Base-by-base conservation (phyloP, 2,329 filamentous ascomycete species). In the Madurella mycetomatis region DNA sequence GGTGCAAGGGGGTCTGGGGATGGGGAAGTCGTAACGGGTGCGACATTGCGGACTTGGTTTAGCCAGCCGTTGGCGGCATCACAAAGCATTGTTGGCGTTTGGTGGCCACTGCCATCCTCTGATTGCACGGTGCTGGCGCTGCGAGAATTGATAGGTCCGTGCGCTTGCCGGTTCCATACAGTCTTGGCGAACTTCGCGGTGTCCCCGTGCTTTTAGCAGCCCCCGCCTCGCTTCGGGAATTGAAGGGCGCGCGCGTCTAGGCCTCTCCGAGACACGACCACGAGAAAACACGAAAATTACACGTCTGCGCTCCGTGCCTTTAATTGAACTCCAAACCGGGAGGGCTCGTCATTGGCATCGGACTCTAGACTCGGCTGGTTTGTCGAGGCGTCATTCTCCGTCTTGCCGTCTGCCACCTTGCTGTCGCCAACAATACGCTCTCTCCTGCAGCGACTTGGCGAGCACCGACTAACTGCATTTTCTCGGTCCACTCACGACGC, bases 1-100 rank as follows among this genome's bases (percentile, higher is more conserved):
- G 67, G 60, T 78, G 75, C 13, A 76, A 62, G 4, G 71, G 44
- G 1, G 54, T 64, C 18, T 49, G 30, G 12, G 62, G 62, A 12
- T 48, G 51, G 16, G 61, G 69, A 40, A 66, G 62, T 16, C 67
- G 66, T 18, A 74, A 68, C 48, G 67, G 69, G 19, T 68, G 66
- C 47, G 67, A 66, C 68, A 72, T 72, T 18, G 18, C 54, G 48
- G 48, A 19, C 11, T 13, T 37, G 17, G 2, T 34, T 16, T n/a
- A 31, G 19, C 9, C 12, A 31, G 32, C 11, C 19, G 47, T 19
- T n/a, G 9, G n/a, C 13, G 17, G 34, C 13, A 16, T 25, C 47
- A 37, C 40, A 41, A 37, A 41, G 17, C 47, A 19, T 37, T 45
- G 41, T 46, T 30, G 18, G 34, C 9, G 34, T 12, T 4, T 9